These are phyloP conservation scores for Tricholoma terreum DNA, from an alignment of 768 basidiomycete genomes.

Conservation along the genomic window DNA sequence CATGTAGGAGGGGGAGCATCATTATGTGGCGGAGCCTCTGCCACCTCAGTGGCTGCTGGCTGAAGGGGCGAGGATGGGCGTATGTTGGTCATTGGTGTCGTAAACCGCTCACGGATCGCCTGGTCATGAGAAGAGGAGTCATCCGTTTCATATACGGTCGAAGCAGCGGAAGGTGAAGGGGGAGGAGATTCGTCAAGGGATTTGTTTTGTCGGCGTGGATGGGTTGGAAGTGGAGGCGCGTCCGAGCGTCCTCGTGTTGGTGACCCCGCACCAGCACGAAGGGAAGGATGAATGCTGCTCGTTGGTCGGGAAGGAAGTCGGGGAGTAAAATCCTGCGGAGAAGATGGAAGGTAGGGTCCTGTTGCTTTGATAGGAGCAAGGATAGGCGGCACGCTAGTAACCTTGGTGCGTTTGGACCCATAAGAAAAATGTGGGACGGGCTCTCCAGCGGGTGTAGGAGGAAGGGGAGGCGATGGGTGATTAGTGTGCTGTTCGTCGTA, in stretches of 20 bases:
- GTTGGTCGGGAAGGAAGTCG: slow-evolving; percentile 64
- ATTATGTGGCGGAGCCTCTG: not conserved
- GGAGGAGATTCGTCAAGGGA: slow-evolving; percentile 27
- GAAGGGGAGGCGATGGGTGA: slow-evolving; percentile 63
- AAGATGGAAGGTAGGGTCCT: slow-evolving; percentile 18
- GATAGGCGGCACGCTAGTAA: slow-evolving; percentile 48
- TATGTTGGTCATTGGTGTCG: not conserved
- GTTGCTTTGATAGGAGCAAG: slow-evolving; percentile 2
- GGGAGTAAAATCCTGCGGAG: slow-evolving; percentile 70
- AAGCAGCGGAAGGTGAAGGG: slow-evolving; percentile 26
- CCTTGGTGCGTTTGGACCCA: slow-evolving; percentile 69
- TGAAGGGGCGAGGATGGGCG: slow-evolving; percentile 6
- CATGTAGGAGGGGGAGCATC: not conserved
- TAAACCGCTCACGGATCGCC: not conserved
- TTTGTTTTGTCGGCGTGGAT: slow-evolving; percentile 20
- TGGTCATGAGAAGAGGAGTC: slow-evolving; percentile 9
- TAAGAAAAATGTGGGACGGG: slow-evolving; percentile 54
- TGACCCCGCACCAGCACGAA: slow-evolving; percentile 49
- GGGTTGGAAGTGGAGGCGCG: slow-evolving; percentile 12
- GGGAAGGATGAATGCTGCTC: slow-evolving; percentile 77
- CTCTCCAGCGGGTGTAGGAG: slow-evolving; percentile 69
- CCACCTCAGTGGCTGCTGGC: not conserved
- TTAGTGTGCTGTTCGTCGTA: slow-evolving; percentile 54
- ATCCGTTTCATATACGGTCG: slow-evolving; percentile 23
- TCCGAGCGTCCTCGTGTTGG: slow-evolving; percentile 41